phyloP scores from a whole-genome alignment of 352 stramenopile genomes.

The Globisporangium apiculatum region DNA sequence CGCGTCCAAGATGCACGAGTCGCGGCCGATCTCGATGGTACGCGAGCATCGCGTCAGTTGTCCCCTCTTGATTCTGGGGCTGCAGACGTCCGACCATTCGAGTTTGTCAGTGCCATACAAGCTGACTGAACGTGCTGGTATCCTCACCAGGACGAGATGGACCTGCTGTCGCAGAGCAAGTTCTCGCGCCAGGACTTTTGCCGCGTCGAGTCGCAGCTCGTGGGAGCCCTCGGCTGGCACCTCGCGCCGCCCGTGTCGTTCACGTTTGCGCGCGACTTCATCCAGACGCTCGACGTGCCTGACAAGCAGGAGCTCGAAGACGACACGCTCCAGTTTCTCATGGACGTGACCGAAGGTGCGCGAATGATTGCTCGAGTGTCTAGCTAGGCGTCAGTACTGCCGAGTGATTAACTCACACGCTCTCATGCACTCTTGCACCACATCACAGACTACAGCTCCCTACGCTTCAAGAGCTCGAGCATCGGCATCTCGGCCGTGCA shows the following conservation, averaged over 20 bases:
- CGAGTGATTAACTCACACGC: too few species aligned
- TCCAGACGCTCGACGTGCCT: constrained; percentile 18
- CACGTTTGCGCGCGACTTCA: constrained; percentile 37
- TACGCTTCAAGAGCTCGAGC: constrained; percentile 28
- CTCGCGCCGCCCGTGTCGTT: constrained; percentile 29
- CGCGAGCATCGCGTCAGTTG: not conserved
- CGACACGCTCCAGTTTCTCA: constrained; percentile 22
- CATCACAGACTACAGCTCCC: constrained; percentile 19
- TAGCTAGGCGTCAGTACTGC: too few species aligned
- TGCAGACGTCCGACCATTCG: too few species aligned
- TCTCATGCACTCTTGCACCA: not conserved
- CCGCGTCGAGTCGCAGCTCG: constrained; percentile 24
- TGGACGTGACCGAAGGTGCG: constrained; percentile 13
- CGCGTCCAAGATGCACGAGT: constrained; percentile 49
- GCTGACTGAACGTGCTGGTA: not conserved
- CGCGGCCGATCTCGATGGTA: constrained; percentile 42
- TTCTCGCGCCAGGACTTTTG: constrained; percentile 35
- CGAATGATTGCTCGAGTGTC: too few species aligned
- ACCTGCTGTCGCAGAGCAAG: constrained; percentile 36
- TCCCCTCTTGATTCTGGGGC: not conserved
- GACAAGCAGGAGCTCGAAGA: constrained; percentile 16
- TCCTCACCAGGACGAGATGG: constrained; percentile 31
- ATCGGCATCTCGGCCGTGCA: constrained; percentile 31
- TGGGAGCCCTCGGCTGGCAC: constrained; percentile 27
- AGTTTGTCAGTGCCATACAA: too few species aligned